Evolutionary conservation across 306 rosid genomes (phyloP).

Genomic region (Macrotyloma uniflorum): DNA sequence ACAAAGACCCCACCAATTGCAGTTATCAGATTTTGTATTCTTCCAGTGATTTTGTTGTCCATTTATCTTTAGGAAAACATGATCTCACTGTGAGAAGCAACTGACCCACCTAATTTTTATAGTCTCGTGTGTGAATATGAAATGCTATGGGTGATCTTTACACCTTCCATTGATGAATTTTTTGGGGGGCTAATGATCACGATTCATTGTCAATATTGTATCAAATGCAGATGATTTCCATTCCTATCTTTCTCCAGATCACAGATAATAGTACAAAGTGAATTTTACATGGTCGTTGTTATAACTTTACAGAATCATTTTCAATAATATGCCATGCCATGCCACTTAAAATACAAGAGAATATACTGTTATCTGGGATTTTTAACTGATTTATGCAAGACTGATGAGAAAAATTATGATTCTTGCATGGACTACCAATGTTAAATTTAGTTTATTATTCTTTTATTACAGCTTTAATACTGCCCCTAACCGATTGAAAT

Average conservation of each 20-base stretch:
- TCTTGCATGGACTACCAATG: not conserved
- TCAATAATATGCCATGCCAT: not conserved
- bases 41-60: conserved; percentile 33
- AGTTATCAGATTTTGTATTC: conserved; percentile 24
- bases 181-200: not conserved
- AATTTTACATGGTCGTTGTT: not conserved
- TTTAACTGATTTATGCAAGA: not conserved
- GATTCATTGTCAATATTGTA: not conserved
- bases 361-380: not conserved
- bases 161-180: not conserved
- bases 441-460: conserved; percentile 2
- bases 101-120: conserved; percentile 33
- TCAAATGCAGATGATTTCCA: not conserved
- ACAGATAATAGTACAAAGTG: not conserved
- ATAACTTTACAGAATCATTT: not conserved
- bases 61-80: conserved; percentile 22
- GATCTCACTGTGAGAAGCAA: conserved; percentile 12
- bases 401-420: conserved; percentile 7
- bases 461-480: not conserved
- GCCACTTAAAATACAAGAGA: not conserved
- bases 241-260: not conserved
- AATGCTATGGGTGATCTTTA: conserved; percentile 4
- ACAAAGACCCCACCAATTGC: conserved; percentile 50
- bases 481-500: conserved; percentile 5
- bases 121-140: not conserved